Evolutionary conservation across 305 asterid species (phyloP).

Genomic region (Nicotiana rustica): DNA sequence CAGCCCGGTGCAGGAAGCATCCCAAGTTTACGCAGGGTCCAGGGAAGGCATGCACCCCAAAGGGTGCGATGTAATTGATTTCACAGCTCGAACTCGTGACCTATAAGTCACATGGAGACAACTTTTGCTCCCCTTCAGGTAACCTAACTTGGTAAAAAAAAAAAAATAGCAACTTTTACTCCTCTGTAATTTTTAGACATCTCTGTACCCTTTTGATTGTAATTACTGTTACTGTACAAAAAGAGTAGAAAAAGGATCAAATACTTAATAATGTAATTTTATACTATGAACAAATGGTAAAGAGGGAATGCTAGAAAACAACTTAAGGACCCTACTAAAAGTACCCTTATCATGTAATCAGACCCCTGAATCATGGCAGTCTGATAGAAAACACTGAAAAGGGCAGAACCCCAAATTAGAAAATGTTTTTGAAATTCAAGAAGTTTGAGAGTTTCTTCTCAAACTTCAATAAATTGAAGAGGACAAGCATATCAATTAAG

Average conservation of each 20-base stretch:
- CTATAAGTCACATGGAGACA: too few species aligned
- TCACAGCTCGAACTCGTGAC: too few species aligned
- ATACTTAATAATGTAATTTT: background rate
- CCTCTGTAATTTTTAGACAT: too few species aligned
- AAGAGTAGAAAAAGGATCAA: background rate
- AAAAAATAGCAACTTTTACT: too few species aligned
- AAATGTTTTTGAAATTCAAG: constrained; percentile 37
- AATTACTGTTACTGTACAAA: background rate
- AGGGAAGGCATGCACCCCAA: too few species aligned
- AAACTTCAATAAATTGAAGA: constrained; percentile 30
- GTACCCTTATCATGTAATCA: constrained; percentile 7
- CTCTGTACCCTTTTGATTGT: background rate
- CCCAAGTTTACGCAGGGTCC: too few species aligned
- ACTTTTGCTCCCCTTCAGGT: too few species aligned
- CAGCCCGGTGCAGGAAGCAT: too few species aligned
- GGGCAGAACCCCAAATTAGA: constrained; percentile 19
- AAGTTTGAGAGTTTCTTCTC: constrained; percentile 9
- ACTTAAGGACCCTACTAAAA: constrained; percentile 24
- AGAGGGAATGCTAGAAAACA: background rate
- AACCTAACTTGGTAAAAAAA: background rate
- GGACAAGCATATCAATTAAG: constrained; percentile 28
- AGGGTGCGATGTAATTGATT: too few species aligned
- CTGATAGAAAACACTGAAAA: constrained; percentile 21
- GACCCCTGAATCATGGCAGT: constrained; percentile 18
- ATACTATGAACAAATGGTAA: constrained; percentile 14